These are phyloP conservation scores for Arachis hypogaea DNA, from an alignment of 306 rosid species.

Conservation along the genomic window DNA sequence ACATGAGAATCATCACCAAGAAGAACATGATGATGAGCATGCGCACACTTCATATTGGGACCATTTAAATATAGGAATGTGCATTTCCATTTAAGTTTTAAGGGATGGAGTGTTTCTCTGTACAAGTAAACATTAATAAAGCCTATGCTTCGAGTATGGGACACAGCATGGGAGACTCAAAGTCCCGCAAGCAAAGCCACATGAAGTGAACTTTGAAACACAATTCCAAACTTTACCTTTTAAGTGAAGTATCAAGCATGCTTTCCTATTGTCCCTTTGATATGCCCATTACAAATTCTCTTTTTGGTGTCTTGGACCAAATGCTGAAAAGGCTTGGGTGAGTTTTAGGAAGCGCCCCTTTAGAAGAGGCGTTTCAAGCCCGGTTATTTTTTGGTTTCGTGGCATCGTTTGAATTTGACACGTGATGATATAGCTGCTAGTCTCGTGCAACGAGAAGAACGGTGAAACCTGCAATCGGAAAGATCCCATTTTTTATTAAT, in stretches of 20 bases:
- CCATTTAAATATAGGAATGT: background rate
- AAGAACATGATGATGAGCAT: background rate
- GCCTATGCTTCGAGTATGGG: background rate
- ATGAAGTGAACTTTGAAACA: background rate
- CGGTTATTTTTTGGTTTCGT: too few relatives aligned
- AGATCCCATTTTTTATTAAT: too few relatives aligned
- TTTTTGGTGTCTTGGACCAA: too few relatives aligned
- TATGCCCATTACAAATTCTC: background rate
- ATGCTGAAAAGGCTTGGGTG: too few relatives aligned
- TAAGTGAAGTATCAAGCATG: slow-evolving; percentile 18
- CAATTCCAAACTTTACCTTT: background rate
- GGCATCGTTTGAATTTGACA: too few relatives aligned
- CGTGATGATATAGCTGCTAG: too few relatives aligned
- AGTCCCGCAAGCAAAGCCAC: background rate
- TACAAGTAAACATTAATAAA: background rate
- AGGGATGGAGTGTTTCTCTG: background rate
- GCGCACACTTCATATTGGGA: background rate
- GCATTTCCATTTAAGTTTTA: background rate
- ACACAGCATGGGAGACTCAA: background rate
- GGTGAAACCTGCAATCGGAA: too few relatives aligned
- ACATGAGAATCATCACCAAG: background rate
- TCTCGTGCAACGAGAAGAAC: too few relatives aligned
- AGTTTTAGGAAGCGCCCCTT: too few relatives aligned
- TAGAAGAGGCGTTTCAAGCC: too few relatives aligned
- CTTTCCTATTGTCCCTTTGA: background rate